Conservation (phyloP, 371 early-diverging fungal genomes). For the Mortierella sp. region DNA sequence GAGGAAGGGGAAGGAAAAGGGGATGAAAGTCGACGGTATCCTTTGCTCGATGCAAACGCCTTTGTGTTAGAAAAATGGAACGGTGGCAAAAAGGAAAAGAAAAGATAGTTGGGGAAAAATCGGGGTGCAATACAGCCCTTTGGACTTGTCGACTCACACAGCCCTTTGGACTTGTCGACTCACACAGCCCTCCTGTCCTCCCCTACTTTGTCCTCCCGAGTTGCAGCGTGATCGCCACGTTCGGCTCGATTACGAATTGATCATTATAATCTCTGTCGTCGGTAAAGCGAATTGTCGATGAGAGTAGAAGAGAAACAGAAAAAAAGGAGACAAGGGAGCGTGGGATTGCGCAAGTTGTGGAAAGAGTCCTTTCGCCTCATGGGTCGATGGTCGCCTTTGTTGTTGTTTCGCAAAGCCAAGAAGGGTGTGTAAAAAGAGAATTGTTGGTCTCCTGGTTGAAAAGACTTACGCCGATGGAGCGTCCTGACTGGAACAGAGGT, state of each 20-base stretch:
- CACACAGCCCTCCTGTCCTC: neutral
- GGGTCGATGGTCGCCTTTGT: neutral
- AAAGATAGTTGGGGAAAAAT: neutral
- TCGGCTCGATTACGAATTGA: neutral
- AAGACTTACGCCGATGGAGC: constrained; percentile 48
- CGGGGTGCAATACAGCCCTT: neutral
- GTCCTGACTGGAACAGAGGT: constrained; percentile 57
- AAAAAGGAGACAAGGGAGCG: neutral
- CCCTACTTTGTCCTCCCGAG: neutral
- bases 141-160: constrained; percentile 2
- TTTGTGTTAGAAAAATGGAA: neutral
- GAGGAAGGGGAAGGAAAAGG: neutral
- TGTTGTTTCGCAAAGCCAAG: neutral
- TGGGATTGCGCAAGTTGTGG: neutral
- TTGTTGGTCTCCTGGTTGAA: neutral
- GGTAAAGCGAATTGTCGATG: neutral
- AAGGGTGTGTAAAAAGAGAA: neutral
- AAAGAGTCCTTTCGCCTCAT: neutral
- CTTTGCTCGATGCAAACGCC: neutral
- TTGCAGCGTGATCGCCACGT: neutral
- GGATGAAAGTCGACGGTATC: constrained; percentile 5
- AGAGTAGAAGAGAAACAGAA: neutral
- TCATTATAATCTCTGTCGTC: neutral
- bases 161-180: neutral
- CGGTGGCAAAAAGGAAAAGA: constrained; percentile 8